Conservation (phyloP, 805 yeast species). For the Lipomyces yamanashiensis region DNA sequence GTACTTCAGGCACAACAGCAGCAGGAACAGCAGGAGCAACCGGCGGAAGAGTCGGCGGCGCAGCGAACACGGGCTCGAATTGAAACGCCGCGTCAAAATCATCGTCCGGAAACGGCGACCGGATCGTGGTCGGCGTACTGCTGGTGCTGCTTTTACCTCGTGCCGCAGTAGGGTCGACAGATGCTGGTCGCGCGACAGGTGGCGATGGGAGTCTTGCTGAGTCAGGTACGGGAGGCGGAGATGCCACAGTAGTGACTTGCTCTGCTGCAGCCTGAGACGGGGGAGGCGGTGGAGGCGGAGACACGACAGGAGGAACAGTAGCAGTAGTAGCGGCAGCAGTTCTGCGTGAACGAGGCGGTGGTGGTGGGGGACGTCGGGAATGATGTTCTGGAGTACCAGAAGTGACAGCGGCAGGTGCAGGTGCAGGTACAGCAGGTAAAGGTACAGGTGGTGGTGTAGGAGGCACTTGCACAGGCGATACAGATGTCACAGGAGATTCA, state of each 20-base stretch:
- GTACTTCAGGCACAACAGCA: background rate
- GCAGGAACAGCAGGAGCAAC: background rate
- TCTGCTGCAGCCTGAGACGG: background rate
- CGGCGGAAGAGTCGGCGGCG: slow-evolving; percentile 2
- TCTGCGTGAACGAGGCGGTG: slow-evolving; percentile 33
- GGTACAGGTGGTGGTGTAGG: background rate
- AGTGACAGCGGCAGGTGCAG: background rate
- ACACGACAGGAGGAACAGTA: too few species aligned
- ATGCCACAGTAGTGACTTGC: background rate
- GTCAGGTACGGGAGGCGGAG: background rate
- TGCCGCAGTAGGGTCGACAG: too few species aligned
- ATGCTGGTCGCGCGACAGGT: too few species aligned
- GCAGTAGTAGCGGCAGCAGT: slow-evolving; percentile 4
- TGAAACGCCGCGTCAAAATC: slow-evolving; percentile 20
- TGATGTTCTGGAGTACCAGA: slow-evolving; percentile 10
- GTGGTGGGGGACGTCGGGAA: slow-evolving; percentile 22
- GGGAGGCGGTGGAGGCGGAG: slow-evolving; percentile 2
- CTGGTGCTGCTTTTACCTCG: too few species aligned
- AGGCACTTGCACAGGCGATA: background rate
- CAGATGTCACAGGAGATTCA: background rate
- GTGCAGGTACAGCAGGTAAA: slow-evolving; percentile 1
- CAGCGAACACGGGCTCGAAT: slow-evolving; percentile 2
- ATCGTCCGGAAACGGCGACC: background rate
- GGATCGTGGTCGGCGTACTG: background rate
- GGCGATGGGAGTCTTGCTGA: background rate